Evolutionary conservation across 345 rosid genomes (phyloP).

Genomic region (Hibiscus trionum): DNA sequence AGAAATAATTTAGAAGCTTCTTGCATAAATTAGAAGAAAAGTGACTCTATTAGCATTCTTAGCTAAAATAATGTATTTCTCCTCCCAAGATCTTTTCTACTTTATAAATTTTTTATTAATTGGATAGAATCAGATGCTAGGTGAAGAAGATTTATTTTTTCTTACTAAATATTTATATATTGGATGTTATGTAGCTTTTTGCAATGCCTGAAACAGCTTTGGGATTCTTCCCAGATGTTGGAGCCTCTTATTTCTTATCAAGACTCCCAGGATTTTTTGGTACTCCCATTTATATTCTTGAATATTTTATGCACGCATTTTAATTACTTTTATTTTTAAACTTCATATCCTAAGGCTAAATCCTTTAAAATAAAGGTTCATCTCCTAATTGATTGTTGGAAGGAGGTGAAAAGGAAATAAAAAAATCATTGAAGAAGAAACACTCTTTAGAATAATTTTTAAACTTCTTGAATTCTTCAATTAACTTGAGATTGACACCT

Average conservation of each 20-base stretch:
- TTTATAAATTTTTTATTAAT: not conserved
- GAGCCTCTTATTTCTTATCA: conserved; percentile 75
- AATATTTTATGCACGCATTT: not conserved
- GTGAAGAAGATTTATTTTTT: not conserved
- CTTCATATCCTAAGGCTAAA: too few relatives aligned
- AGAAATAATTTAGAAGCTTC: too few relatives aligned
- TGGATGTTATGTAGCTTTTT: conserved; percentile 45
- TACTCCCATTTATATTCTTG: conserved; percentile 19
- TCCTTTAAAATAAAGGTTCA: too few relatives aligned
- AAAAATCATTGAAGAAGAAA: too few relatives aligned
- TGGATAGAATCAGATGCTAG: not conserved
- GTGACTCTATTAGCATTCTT: too few relatives aligned
- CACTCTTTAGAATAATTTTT: too few relatives aligned
- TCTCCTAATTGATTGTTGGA: too few relatives aligned
- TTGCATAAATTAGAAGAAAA: too few relatives aligned
- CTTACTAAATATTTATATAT: not conserved
- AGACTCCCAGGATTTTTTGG: conserved; percentile 85
- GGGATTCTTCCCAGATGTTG: conserved; percentile 82
- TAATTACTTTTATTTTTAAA: too few relatives aligned
- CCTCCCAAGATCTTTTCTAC: not conserved
- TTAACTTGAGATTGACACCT: too few relatives aligned
- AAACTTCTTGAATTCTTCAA: too few relatives aligned
- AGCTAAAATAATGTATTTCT: not conserved
- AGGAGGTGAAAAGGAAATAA: too few relatives aligned
- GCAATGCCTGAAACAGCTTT: conserved; percentile 87